Percentiles rank a stretch among this genome's conserved stretches.
Evolutionary conservation across 2,329 filamentous ascomycete species (phyloP).

Genomic region (Hypoxylon sp.): DNA sequence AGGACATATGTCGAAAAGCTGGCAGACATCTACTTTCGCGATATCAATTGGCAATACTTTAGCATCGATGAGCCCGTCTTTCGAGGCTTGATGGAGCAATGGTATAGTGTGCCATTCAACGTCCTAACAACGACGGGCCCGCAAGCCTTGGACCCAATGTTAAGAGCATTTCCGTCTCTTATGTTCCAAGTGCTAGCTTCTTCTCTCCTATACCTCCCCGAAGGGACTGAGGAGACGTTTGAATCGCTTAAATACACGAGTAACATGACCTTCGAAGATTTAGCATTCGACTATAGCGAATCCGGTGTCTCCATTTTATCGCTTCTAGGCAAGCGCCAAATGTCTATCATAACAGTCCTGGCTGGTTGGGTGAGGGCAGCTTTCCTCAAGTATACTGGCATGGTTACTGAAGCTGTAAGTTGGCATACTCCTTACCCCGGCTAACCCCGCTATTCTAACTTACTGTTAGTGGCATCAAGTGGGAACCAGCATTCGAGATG

Average conservation of each 20-base stretch:
- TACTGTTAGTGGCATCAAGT: conserved; percentile 67
- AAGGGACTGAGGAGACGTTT: conserved; percentile 64
- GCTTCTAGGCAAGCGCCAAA: conserved; percentile 69
- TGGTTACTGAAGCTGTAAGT: conserved; percentile 70
- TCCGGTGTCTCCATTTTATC: conserved; percentile 67
- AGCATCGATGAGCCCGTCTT: conserved; percentile 69
- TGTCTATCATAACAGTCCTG: conserved; percentile 70
- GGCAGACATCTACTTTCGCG: conserved; percentile 67
- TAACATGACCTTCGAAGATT: conserved; percentile 72
- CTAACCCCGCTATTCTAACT: conserved; percentile 33
- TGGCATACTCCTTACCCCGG: neutral
- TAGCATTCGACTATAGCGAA: conserved; percentile 73
- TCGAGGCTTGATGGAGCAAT: conserved; percentile 65
- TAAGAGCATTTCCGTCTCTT: conserved; percentile 71
- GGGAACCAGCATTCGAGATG: conserved; percentile 71
- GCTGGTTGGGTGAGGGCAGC: conserved; percentile 70
- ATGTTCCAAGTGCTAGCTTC: conserved; percentile 72
- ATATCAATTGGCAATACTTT: conserved; percentile 73
- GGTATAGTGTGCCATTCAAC: conserved; percentile 68
- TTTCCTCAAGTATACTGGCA: conserved; percentile 71
- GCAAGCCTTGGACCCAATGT: conserved; percentile 63
- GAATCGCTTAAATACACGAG: conserved; percentile 71
- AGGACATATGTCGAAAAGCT: conserved; percentile 69
- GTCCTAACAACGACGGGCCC: conserved; percentile 66
- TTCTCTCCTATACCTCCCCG: conserved; percentile 67